Evolutionary conservation across 331 rosid species (phyloP), one percentile per base, ranked within the genome.

Genomic region (Acacia concinna): DNA sequence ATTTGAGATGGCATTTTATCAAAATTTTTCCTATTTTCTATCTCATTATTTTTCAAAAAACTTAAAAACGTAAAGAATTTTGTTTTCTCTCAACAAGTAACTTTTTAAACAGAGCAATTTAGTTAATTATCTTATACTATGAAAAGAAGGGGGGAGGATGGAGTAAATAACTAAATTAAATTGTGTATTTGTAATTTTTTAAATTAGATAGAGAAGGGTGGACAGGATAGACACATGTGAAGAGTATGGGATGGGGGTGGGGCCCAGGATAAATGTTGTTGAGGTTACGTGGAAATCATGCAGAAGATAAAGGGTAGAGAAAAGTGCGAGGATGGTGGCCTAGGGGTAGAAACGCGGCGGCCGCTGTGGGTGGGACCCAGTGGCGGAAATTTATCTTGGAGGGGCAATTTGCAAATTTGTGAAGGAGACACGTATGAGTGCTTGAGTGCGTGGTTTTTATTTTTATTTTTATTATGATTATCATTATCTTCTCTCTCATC

Each of bases 361-460:
- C 72, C 72, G 51, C 72, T 21, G 21, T 49, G 49, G 20, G 72
- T 21, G 72, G 72, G 72, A 4, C 72, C 72, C 32, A 67, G 4
- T 20, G 3, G 67, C 3, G 9, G 38, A 37, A 14, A 27, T 28
- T 54, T 12, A 27, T 28, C 8, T 59, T 59, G 1, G 2, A 2
- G 0, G 0, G 0, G 20, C 20, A 28, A 30, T 31, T 15, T 7
- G 68, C 6, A 40, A n/a, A 6, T 31, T 15, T 7, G 68, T 14
- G 68, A n/a, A 6, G 68, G 12, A 1, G 5, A 30, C 40, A 60
- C n/a, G 20, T 60, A 11, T 5, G 31, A 56, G 8, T 0, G 11
- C 8, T 6, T 8, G 11, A 1, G 41, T 37, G 41, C 6, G 8
- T 2, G 14, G 15, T 41, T 51, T n/a, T n/a, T n/a, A n/a, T n/a